Evolutionary conservation across 805 yeast genomes (phyloP).

Genomic region (Groenewaldozyma tartarivorans): DNA sequence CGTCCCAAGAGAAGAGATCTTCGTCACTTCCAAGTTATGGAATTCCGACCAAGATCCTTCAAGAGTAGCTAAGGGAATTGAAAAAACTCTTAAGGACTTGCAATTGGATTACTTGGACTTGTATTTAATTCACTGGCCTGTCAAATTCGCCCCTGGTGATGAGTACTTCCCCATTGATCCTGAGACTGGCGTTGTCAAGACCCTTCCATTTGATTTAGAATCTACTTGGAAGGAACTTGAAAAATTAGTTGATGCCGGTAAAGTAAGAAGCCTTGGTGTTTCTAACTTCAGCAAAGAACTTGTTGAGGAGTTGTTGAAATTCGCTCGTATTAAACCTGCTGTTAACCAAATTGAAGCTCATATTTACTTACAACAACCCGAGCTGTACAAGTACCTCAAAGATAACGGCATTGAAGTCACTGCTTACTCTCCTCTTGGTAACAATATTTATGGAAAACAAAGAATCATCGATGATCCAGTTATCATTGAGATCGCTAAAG

Average conservation of each 20-base stretch:
- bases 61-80: constrained; percentile 35
- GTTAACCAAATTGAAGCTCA: constrained; percentile 59
- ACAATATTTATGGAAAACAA: constrained; percentile 15
- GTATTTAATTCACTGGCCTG: constrained; percentile 47
- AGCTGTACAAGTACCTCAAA: constrained; percentile 36
- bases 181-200: constrained; percentile 20
- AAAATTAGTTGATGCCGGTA: constrained; percentile 42
- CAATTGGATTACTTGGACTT: constrained; percentile 46
- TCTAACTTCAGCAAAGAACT: constrained; percentile 61
- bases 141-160: constrained; percentile 31
- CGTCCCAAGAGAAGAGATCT: constrained; percentile 40
- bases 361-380: constrained; percentile 39
- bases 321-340: constrained; percentile 41
- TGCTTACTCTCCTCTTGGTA: constrained; percentile 52
- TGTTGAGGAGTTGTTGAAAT: constrained; percentile 49
- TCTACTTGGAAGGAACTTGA: constrained; percentile 47
- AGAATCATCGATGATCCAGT: constrained; percentile 41
- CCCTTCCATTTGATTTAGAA: constrained; percentile 22
- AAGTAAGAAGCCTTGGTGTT: constrained; percentile 62
- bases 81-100: constrained; percentile 34
- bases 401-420: constrained; percentile 41
- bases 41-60: constrained; percentile 28
- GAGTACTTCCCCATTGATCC: constrained; percentile 20
- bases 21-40: constrained; percentile 34
- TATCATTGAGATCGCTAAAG: constrained; percentile 44